Conservation (phyloP, 805 yeast genomes). For the Debaryomyces castellii region DNA sequence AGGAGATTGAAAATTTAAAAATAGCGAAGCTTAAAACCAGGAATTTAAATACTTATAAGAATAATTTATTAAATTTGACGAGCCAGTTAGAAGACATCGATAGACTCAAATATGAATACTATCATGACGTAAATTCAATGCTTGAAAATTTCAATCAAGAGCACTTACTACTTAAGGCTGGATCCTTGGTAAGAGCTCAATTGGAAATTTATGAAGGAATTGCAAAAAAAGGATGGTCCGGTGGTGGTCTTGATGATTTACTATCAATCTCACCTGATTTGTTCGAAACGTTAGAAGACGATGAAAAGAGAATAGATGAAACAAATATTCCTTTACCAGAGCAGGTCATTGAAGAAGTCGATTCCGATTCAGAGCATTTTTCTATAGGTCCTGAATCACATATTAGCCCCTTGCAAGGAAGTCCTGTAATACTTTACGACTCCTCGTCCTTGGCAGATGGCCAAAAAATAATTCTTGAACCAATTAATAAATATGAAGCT, state of each 20-base stretch:
- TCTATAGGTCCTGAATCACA: not conserved
- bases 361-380: not conserved
- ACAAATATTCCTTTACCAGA: not conserved
- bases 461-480: not conserved
- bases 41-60: slow-evolving; percentile 66
- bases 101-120: slow-evolving; percentile 69
- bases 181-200: slow-evolving; percentile 72
- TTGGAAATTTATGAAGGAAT: slow-evolving; percentile 78
- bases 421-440: not conserved
- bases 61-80: slow-evolving; percentile 65
- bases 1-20: slow-evolving; percentile 61
- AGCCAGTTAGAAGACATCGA: slow-evolving; percentile 79
- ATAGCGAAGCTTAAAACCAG: slow-evolving; percentile 60
- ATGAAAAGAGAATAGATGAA: not conserved
- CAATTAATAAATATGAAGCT: not conserved
- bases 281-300: slow-evolving; percentile 12
- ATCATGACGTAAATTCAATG: slow-evolving; percentile 59
- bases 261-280: slow-evolving; percentile 61
- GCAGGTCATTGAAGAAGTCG: not conserved
- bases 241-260: slow-evolving; percentile 78
- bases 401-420: not conserved
- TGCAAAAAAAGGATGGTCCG: slow-evolving; percentile 83
- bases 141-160: slow-evolving; percentile 59
- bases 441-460: not conserved
- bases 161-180: slow-evolving; percentile 52